Evolutionary conservation across 768 basidiomycete genomes (phyloP).

Genomic region (Mycena leptocephala): DNA sequence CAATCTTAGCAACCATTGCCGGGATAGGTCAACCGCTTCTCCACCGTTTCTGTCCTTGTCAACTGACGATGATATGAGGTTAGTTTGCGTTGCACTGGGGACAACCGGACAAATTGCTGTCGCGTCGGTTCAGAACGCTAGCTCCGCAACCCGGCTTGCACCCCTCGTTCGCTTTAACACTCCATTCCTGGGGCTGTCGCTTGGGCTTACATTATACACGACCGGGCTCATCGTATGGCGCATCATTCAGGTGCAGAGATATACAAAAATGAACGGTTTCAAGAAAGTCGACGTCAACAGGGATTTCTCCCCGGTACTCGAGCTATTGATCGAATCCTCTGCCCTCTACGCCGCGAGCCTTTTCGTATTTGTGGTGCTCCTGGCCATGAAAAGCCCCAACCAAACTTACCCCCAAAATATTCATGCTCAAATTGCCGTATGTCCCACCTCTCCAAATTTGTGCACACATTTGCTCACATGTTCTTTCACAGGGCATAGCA

Average conservation of each 20-base stretch:
- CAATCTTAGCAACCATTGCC: not conserved
- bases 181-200: not conserved
- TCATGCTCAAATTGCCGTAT: not conserved
- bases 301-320: not conserved
- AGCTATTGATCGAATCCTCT: not conserved
- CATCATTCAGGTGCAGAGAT: not conserved
- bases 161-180: not conserved
- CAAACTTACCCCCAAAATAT: not conserved
- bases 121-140: not conserved
- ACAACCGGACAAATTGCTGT: not conserved
- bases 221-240: not conserved
- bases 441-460: not conserved
- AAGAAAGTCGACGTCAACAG: not conserved
- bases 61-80: not conserved
- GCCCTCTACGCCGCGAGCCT: not conserved
- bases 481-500: not conserved
- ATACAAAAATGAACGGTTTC: not conserved
- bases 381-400: not conserved
- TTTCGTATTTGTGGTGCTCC: not conserved
- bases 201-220: not conserved
- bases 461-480: not conserved
- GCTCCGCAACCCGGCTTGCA: not conserved
- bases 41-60: not conserved
- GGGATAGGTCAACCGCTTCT: not conserved
- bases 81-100: not conserved